A percentile compares a stretch with the other conserved stretches of the same genome.
Conservation (phyloP, 352 stramenopile species). For the Aphanomyces euteiches region DNA sequence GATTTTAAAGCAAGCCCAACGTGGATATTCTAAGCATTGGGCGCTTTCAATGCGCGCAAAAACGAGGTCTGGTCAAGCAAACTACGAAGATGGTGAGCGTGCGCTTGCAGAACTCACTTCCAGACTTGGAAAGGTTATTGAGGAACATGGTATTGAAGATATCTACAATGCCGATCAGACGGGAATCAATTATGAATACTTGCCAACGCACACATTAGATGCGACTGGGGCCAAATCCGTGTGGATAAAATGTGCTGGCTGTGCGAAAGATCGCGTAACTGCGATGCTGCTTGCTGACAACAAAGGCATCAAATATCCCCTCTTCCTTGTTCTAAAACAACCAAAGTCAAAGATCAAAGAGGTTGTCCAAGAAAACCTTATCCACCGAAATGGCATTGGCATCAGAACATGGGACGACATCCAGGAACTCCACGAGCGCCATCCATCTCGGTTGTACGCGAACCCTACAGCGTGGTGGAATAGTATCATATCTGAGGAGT, state of each 20-base stretch:
- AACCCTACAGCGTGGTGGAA: conserved; percentile 37
- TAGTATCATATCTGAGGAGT: conserved; percentile 29
- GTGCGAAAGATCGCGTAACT: conserved; percentile 34
- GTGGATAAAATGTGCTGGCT: conserved; percentile 32
- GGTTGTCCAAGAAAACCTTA: conserved; percentile 27
- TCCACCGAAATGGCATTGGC: conserved; percentile 32
- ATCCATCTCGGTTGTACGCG: conserved; percentile 29
- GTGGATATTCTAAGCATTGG: background rate
- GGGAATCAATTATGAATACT: conserved; percentile 37
- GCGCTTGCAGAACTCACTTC: conserved; percentile 4
- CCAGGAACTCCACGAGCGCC: background rate
- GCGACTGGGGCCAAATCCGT: conserved; percentile 31
- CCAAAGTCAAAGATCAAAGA: conserved; percentile 7
- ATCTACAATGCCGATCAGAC: conserved; percentile 38
- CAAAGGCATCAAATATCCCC: conserved; percentile 27
- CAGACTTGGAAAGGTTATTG: background rate
- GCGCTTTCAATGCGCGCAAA: conserved; percentile 21
- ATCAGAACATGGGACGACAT: conserved; percentile 32
- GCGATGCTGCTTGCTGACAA: conserved; percentile 36
- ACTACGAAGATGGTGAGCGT: conserved; percentile 2
- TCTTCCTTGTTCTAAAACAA: conserved; percentile 35
- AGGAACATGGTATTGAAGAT: background rate
- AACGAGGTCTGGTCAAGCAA: conserved; percentile 28
- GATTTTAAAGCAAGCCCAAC: conserved; percentile 1
- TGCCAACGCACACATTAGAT: conserved; percentile 35